Evolutionary conservation across 2,329 filamentous ascomycete genomes (phyloP).

Genomic region (Apiospora kogelbergensis): DNA sequence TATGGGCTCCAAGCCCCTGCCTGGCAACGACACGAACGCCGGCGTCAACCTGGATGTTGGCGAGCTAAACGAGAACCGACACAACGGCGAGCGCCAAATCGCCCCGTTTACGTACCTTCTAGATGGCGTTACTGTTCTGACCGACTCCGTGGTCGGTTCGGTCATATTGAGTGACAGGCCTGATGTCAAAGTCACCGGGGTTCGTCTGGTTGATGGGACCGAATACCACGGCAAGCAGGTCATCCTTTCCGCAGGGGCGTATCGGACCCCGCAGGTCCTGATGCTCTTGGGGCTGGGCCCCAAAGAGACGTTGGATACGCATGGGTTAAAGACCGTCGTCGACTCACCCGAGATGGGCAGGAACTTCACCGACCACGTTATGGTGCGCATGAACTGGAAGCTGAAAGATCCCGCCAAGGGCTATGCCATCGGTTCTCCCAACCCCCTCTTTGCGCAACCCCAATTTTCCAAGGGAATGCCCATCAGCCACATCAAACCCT

Average conservation of each 20-base stretch:
- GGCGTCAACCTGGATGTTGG: neutral
- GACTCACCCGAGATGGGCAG: conserved; percentile 26
- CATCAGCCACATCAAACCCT: conserved; percentile 35
- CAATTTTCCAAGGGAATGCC: conserved; percentile 37
- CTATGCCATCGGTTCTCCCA: conserved; percentile 30
- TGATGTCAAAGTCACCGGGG: conserved; percentile 36
- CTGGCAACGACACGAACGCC: neutral
- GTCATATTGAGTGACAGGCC: neutral
- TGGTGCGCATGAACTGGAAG: conserved; percentile 28
- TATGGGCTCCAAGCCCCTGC: conserved; percentile 30
- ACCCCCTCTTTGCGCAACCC: conserved; percentile 33
- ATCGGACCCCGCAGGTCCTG: conserved; percentile 33
- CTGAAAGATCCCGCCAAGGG: conserved; percentile 33
- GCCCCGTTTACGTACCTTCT: neutral
- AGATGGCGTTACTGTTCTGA: neutral
- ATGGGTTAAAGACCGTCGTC: conserved; percentile 31
- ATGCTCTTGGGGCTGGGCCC: conserved; percentile 35
- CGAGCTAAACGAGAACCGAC: neutral
- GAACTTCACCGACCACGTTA: conserved; percentile 27
- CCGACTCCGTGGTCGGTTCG: neutral
- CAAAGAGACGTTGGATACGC: conserved; percentile 24
- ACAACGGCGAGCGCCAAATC: neutral
- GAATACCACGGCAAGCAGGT: conserved; percentile 30
- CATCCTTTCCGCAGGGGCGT: conserved; percentile 32
- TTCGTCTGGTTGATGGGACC: conserved; percentile 35